Percentiles rank a stretch among this genome's conserved stretches.
Evolutionary conservation across 371 early-diverging fungal genomes (phyloP).

Genomic region (Mortierella sp.): DNA sequence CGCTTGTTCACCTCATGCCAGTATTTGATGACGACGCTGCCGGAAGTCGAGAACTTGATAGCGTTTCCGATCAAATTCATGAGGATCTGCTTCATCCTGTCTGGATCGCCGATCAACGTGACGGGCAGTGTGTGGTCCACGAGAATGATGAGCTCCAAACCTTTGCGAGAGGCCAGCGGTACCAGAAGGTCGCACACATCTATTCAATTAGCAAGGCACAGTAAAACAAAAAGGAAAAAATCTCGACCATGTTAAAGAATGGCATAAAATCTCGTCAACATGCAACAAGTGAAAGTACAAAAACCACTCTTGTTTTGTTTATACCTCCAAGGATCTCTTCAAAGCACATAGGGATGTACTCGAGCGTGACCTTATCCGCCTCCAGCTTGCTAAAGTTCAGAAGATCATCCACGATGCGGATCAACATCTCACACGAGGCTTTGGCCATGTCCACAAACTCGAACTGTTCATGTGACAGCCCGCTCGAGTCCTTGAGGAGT

Average conservation of each 20-base stretch:
- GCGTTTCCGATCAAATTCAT: constrained; percentile 74
- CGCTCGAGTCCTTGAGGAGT: constrained; percentile 62
- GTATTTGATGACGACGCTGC: constrained; percentile 67
- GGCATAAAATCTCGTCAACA: neutral
- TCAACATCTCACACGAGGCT: constrained; percentile 67
- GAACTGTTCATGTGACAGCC: constrained; percentile 63
- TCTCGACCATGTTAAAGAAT: neutral
- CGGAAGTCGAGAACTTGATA: constrained; percentile 74
- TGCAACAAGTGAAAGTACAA: neutral
- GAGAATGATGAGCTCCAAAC: constrained; percentile 60
- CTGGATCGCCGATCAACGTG: constrained; percentile 60
- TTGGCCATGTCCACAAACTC: constrained; percentile 71
- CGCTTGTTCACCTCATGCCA: constrained; percentile 59
- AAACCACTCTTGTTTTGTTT: neutral
- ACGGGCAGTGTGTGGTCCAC: constrained; percentile 55
- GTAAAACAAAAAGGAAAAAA: constrained; percentile 1
- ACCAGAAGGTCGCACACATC: constrained; percentile 67
- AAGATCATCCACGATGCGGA: constrained; percentile 71
- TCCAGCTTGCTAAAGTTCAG: constrained; percentile 74
- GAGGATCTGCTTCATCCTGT: constrained; percentile 63
- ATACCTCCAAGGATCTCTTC: constrained; percentile 62
- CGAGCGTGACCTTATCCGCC: constrained; percentile 69
- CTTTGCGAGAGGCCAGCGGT: constrained; percentile 64
- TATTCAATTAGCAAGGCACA: neutral
- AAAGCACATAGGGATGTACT: constrained; percentile 59